Conservation (phyloP, 176 grass and related monocot species). For the Paspalum notatum region DNA sequence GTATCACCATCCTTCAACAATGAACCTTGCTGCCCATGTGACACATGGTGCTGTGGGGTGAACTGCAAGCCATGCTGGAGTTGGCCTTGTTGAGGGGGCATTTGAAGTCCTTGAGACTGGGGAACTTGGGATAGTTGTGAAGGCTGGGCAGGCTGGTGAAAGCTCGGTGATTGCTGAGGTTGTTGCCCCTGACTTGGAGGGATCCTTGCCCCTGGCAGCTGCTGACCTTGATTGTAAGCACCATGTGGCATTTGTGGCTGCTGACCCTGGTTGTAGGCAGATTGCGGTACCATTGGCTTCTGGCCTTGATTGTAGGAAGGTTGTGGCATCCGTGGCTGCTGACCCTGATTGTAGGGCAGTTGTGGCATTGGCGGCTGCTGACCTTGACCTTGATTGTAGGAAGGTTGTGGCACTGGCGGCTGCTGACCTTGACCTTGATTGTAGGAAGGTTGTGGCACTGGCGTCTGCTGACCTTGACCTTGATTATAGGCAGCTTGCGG, state of each 20-base stretch:
- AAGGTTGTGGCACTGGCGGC: slow-evolving; percentile 34
- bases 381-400: slow-evolving; percentile 33
- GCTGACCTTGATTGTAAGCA: slow-evolving; percentile 62
- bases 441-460: slow-evolving; percentile 32
- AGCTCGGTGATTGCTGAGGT: slow-evolving; percentile 39
- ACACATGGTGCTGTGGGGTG: slow-evolving; percentile 43
- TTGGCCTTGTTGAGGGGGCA: slow-evolving; percentile 49
- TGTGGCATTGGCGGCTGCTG: slow-evolving; percentile 10
- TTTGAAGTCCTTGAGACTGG: slow-evolving; percentile 57
- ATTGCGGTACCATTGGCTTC: slow-evolving; percentile 28
- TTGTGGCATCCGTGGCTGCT: slow-evolving; percentile 17
- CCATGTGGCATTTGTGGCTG: slow-evolving; percentile 50
- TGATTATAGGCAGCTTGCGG: slow-evolving; percentile 33
- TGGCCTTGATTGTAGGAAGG: slow-evolving; percentile 39
- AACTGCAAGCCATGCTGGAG: slow-evolving; percentile 46
- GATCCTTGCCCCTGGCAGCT: slow-evolving; percentile 42
- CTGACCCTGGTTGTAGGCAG: slow-evolving; percentile 48
- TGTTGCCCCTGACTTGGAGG: slow-evolving; percentile 59
- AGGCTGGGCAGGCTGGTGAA: slow-evolving; percentile 53
- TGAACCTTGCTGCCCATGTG: slow-evolving; percentile 51
- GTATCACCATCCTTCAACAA: slow-evolving; percentile 46
- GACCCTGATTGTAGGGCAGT: slow-evolving; percentile 39
- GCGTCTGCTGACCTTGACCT: slow-evolving; percentile 38
- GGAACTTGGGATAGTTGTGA: slow-evolving; percentile 34
- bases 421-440: slow-evolving; percentile 40